Conservation (phyloP, 306 rosid genomes). For the Quercus variabilis region DNA sequence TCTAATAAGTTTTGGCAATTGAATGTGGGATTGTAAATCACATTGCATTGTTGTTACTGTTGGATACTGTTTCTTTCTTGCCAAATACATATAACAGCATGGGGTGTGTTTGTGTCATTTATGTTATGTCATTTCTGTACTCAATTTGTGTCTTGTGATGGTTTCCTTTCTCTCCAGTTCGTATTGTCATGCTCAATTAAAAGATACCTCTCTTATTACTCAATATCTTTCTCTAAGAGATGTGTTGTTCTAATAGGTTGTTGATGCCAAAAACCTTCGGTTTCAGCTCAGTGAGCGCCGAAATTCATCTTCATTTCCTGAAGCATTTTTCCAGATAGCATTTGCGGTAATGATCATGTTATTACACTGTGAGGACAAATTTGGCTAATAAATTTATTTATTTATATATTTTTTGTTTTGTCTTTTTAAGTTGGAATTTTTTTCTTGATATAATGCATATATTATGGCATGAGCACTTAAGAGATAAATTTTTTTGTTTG, state of each 20-base stretch:
- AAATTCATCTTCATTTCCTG: constrained; percentile 75
- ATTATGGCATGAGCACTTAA: not conserved
- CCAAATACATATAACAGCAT: not conserved
- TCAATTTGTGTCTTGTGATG: not conserved
- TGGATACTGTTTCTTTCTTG: not conserved
- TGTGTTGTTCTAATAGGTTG: constrained; percentile 54
- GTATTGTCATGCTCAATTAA: not conserved
- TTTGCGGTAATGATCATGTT: constrained; percentile 64
- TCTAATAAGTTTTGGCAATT: not conserved
- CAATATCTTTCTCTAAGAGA: not conserved
- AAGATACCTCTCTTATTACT: not conserved
- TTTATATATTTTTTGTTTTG: not conserved
- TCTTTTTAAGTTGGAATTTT: constrained; percentile 6
- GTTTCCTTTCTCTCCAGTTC: not conserved
- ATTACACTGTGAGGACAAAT: not conserved
- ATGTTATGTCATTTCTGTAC: not conserved
- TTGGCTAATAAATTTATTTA: not conserved
- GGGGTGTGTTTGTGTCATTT: not conserved
- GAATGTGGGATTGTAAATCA: not conserved
- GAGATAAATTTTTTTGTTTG: constrained; percentile 29
- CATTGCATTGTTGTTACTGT: not conserved
- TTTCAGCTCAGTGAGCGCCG: constrained; percentile 68
- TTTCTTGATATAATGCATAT: not conserved
- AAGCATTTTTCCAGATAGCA: constrained; percentile 83
- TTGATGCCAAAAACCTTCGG: constrained; percentile 81